Evolutionary conservation across 1,284 basidiomycete species (phyloP).

Genomic region (Ustilago shanxiensis): DNA sequence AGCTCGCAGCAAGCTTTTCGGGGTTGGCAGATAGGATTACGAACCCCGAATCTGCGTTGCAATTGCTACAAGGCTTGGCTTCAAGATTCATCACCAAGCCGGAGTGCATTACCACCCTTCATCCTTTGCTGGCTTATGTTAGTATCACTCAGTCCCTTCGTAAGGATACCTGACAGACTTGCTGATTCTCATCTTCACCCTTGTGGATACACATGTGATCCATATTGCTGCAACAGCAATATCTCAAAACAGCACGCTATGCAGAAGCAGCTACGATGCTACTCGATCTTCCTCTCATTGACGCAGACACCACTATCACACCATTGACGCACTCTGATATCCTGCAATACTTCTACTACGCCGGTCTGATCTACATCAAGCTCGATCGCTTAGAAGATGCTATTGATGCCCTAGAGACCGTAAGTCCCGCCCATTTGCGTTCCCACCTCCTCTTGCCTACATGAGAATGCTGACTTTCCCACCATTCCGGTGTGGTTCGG

Average conservation of each 20-base stretch:
- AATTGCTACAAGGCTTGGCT: conserved; percentile 27
- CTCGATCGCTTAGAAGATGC: conserved; percentile 43
- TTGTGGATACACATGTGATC: not conserved
- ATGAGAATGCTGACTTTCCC: no score
- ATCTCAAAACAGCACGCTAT: conserved; percentile 48
- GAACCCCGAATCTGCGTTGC: conserved; percentile 32
- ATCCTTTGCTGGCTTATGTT: conserved; percentile 53
- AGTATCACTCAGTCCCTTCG: not conserved
- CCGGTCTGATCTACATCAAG: conserved; percentile 55
- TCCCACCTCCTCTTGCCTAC: not conserved
- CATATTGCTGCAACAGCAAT: conserved; percentile 22
- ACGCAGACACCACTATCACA: conserved; percentile 39
- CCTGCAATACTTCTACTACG: conserved; percentile 63
- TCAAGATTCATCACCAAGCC: conserved; percentile 28
- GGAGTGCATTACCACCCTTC: conserved; percentile 47
- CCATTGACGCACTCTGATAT: conserved; percentile 47
- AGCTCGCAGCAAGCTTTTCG: conserved; percentile 25
- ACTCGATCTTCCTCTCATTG: conserved; percentile 45
- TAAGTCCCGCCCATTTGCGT: not conserved
- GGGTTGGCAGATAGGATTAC: conserved; percentile 21
- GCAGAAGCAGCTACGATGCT: conserved; percentile 48
- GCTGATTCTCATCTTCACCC: no score
- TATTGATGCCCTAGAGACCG: conserved; percentile 57
- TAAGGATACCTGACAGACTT: no score
- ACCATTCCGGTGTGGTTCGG: no score